Evolutionary conservation across 306 rosid genomes (phyloP), one percentile per base, ranked within the genome.

Genomic region (Pueraria montana): DNA sequence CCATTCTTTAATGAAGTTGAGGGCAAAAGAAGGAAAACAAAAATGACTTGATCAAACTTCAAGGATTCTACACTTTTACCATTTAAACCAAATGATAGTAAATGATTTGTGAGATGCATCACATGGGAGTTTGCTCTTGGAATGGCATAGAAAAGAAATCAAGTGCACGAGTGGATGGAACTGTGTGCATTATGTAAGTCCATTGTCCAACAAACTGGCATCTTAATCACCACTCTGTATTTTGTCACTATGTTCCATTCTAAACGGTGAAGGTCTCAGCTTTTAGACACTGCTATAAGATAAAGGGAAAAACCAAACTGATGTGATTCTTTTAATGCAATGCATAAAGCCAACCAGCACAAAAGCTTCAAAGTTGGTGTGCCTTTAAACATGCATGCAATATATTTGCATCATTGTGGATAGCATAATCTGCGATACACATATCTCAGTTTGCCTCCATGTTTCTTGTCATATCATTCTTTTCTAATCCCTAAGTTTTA

Each of bases 241-340:
- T 80, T 76, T 66, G 75, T 85, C 87, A 80, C 90, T 83, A 86
- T 81, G 75, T 67, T 88, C 80, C 83, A 73, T 65, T 64, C 89
- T 64, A 72, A 82, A 70, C 40, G 83, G 79, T 76, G 66, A 85
- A 64, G 83, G 58, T 82, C 68, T 85, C 23, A 34, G 70, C 70
- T 85, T 85, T 83, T 64, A 55, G 50, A 80, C 79, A 42, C 46
- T 82, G 55, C 50, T 32, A 68, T 62, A 71, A 59, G 76, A 68
- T 49, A 84, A 73, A 55, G 8, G 23, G 9, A 26, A 46, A 69
- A 78, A 42, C 23, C 69, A 68, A 82, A 83, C 23, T 43, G 11
- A 61, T 74, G 78, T 85, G 79, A 78, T 88, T 85, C 89, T 88
- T 88, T 88, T 88, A 72, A 88, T 73, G 87, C 83, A 82, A 45